These are phyloP conservation scores for Datura wrightii DNA, from an alignment of 257 asterid species.

Conservation along the genomic window DNA sequence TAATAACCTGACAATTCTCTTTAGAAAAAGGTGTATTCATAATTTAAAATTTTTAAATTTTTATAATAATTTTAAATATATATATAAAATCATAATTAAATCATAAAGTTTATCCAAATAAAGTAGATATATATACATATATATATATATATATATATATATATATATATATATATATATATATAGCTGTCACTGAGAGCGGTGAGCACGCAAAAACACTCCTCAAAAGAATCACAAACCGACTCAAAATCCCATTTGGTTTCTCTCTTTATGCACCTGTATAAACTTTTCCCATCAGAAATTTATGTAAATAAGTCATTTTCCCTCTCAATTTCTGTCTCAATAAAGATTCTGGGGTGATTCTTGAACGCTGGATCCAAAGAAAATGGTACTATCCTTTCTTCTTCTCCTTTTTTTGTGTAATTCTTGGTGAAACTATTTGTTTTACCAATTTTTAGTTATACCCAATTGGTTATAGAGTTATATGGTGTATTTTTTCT, in stretches of 20 bases:
- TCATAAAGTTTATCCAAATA: too few relatives aligned
- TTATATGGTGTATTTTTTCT: too few relatives aligned
- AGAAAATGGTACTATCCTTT: not conserved
- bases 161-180: not conserved
- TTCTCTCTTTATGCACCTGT: not conserved
- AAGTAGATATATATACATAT: too few relatives aligned
- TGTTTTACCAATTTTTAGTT: not conserved
- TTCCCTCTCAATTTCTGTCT: not conserved
- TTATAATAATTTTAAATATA: too few relatives aligned
- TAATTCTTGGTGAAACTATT: not conserved
- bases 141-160: too few relatives aligned
- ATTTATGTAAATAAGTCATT: not conserved
- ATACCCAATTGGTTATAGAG: not conserved
- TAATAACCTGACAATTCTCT: not conserved
- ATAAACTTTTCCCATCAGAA: not conserved
- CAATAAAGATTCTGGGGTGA: not conserved
- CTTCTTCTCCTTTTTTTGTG: not conserved
- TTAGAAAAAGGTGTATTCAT: too few relatives aligned
- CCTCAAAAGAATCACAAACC: slow-evolving; percentile 11
- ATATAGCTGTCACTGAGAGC: not conserved
- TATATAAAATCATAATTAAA: too few relatives aligned
- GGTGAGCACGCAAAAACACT: not conserved
- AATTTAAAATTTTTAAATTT: too few relatives aligned
- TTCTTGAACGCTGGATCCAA: slow-evolving; percentile 28
- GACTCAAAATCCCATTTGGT: not conserved